A percentile compares a stretch with the other conserved stretches of the same genome.
phyloP scores from a whole-genome alignment of 768 basidiomycete genomes.

The Kwoniella sp. region DNA sequence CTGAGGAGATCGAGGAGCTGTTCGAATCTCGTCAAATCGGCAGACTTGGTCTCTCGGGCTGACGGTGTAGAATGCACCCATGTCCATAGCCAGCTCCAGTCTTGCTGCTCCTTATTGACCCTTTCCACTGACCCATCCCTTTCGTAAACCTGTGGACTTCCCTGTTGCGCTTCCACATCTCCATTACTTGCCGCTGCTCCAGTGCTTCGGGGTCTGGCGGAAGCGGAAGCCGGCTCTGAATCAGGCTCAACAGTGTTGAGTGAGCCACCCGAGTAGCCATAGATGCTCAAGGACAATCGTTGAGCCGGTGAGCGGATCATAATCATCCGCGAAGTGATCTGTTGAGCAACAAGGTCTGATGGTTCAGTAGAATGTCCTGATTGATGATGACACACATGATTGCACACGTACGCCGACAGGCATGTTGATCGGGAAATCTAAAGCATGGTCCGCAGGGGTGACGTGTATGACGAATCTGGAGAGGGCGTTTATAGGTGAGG shows the following conservation, averaged over 20 bases:
- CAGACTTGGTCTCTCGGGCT: background rate
- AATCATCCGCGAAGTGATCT: conserved; percentile 43
- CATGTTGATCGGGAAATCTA: conserved; percentile 39
- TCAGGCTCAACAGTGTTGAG: conserved; percentile 5
- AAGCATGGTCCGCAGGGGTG: conserved; percentile 16
- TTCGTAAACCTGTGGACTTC: no score
- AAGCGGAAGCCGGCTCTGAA: no score
- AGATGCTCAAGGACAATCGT: conserved; percentile 36
- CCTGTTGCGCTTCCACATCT: no score
- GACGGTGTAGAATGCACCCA: conserved; percentile 27
- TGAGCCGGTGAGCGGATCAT: conserved; percentile 32
- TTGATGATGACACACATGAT: background rate
- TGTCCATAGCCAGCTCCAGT: conserved; percentile 28
- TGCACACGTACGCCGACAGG: conserved; percentile 37
- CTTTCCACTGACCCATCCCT: conserved; percentile 2
- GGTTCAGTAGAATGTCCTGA: background rate
- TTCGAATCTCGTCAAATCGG: background rate
- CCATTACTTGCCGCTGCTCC: no score
- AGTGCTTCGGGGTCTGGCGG: no score
- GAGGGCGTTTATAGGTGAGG: conserved; percentile 40
- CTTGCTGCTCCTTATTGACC: conserved; percentile 10
- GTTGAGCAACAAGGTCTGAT: background rate
- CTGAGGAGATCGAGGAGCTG: conserved; percentile 21
- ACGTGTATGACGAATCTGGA: conserved; percentile 17
- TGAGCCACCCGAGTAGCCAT: conserved; percentile 24